Percentiles rank a stretch among this genome's conserved stretches.
phyloP scores from a whole-genome alignment of 768 basidiomycete species.

The Lactifluus piperatus region DNA sequence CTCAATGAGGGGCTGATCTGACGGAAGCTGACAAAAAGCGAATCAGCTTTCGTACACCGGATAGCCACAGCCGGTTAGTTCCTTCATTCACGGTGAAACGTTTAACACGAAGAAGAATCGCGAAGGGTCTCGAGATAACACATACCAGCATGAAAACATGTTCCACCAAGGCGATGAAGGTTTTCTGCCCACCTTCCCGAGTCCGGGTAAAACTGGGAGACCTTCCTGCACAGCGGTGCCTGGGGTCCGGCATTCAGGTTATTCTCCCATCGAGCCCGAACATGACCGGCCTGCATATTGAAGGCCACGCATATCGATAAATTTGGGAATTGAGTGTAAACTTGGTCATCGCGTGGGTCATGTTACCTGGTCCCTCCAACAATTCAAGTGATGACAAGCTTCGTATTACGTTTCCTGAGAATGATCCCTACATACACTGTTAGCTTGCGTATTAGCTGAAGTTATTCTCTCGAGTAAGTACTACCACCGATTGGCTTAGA shows the following conservation, averaged over 20 bases:
- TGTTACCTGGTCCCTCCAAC: neutral
- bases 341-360: neutral
- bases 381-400: neutral
- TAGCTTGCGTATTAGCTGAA: neutral
- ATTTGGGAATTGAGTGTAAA: neutral
- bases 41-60: neutral
- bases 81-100: constrained; percentile 1
- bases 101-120: neutral
- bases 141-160: neutral
- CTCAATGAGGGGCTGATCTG: neutral
- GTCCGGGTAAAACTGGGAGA: neutral
- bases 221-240: neutral
- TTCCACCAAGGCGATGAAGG: neutral
- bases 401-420: neutral
- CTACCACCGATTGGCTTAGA: neutral
- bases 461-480: neutral
- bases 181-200: neutral
- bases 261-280: constrained; percentile 12
- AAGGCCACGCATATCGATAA: neutral
- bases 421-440: neutral
- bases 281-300: neutral
- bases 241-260: neutral
- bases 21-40: neutral
- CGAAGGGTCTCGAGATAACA: neutral
- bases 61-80: constrained; percentile 2